phyloP scores from a whole-genome alignment of 306 rosid genomes.

The Castanopsis chinensis region DNA sequence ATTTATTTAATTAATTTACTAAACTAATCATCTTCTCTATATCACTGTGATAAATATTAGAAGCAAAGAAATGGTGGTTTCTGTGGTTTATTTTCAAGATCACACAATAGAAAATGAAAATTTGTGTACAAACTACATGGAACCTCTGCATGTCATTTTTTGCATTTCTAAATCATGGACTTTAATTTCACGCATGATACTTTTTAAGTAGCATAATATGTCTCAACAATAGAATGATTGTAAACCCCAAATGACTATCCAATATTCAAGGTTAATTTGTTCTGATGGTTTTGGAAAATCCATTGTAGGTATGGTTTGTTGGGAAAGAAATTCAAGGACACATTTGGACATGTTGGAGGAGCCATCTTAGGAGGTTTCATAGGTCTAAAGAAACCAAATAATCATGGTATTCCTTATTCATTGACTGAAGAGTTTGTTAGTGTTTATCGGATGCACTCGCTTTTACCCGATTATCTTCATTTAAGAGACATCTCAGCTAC shows the following conservation, averaged over 20 bases:
- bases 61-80: no score
- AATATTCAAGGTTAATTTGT: background rate
- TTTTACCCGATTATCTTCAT: constrained; percentile 41
- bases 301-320: constrained; percentile 56
- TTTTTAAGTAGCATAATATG: no score
- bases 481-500: constrained; percentile 42
- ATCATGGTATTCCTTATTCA: constrained; percentile 60
- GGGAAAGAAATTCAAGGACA: constrained; percentile 70
- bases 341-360: constrained; percentile 62
- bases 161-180: no score
- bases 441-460: constrained; percentile 60
- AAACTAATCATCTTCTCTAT: background rate
- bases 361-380: constrained; percentile 44
- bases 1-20: background rate
- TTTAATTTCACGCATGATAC: no score
- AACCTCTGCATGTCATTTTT: no score
- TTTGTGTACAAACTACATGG: no score
- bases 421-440: constrained; percentile 55
- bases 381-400: constrained; percentile 46
- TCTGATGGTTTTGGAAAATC: background rate
- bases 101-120: no score
- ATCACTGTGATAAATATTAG: background rate
- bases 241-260: no score
- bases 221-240: no score
- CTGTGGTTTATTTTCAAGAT: no score